phyloP scores from a whole-genome alignment of 192 early-diverging fungal species.

The Spinellus fusiger region DNA sequence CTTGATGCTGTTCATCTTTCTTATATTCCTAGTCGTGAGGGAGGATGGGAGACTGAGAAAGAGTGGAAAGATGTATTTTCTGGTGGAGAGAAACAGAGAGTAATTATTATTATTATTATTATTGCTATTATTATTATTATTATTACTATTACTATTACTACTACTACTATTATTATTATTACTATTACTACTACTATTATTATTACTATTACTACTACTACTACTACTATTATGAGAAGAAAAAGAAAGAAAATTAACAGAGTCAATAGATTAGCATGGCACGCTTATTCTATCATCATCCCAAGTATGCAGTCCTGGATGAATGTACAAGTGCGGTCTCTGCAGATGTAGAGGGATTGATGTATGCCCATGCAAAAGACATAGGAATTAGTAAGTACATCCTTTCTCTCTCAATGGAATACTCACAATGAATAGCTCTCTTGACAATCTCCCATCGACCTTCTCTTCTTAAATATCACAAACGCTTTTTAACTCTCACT shows the following conservation, averaged over 20 bases:
- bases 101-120: constrained; percentile 20
- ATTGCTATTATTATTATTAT: background rate
- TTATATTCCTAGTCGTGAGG: constrained; percentile 77
- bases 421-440: constrained; percentile 38
- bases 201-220: no score
- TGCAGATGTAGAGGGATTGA: constrained; percentile 87
- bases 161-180: background rate
- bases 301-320: constrained; percentile 93
- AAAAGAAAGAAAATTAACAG: no score
- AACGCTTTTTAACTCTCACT: constrained; percentile 82
- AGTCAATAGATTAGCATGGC: constrained; percentile 92
- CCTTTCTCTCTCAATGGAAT: background rate
- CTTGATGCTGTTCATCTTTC: constrained; percentile 79
- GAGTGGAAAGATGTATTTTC: constrained; percentile 92
- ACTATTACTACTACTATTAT: no score
- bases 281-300: constrained; percentile 93
- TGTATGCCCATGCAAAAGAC: constrained; percentile 78
- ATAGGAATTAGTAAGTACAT: constrained; percentile 67
- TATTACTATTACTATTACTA: constrained; percentile 3
- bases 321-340: constrained; percentile 87
- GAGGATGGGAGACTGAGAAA: constrained; percentile 84
- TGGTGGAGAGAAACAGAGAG: constrained; percentile 92
- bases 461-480: constrained; percentile 94
- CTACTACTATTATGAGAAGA: no score
- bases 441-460: constrained; percentile 95